phyloP scores from a whole-genome alignment of 345 rosid species.

The Arabis alpina region DNA sequence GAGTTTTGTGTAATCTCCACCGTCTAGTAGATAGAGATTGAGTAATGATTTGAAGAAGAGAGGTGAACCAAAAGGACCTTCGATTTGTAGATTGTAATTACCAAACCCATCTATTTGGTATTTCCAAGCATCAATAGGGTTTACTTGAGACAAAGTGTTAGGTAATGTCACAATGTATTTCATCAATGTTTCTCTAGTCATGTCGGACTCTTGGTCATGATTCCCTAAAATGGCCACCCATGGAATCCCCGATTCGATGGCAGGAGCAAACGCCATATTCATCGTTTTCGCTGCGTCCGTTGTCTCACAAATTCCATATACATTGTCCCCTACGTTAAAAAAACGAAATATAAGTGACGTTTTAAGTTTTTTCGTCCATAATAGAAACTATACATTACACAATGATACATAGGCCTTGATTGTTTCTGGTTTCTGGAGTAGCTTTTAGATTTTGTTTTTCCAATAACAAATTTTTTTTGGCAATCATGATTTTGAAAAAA shows the following conservation, averaged over 20 bases:
- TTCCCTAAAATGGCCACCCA: constrained; percentile 94
- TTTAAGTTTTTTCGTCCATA: background rate
- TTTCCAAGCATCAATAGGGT: constrained; percentile 53
- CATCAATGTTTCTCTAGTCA: constrained; percentile 84
- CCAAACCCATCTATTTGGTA: constrained; percentile 83
- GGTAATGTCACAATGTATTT: constrained; percentile 67
- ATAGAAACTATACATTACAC: no score
- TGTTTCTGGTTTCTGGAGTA: no score
- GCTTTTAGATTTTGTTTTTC: no score
- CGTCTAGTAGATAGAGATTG: constrained; percentile 83
- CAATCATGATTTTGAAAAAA: no score
- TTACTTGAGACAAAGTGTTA: constrained; percentile 69
- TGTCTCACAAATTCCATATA: constrained; percentile 61
- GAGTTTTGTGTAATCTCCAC: constrained; percentile 75
- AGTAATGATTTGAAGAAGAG: constrained; percentile 80
- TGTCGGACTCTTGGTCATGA: constrained; percentile 83
- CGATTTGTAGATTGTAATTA: constrained; percentile 79
- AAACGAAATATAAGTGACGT: background rate
- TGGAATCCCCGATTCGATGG: constrained; percentile 72
- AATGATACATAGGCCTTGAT: no score
- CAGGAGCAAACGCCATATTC: constrained; percentile 76
- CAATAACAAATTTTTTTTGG: no score
- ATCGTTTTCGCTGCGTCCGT: constrained; percentile 68
- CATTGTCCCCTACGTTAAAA: constrained; percentile 67
- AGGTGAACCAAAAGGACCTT: constrained; percentile 67